A percentile compares a stretch with the other conserved stretches of the same genome.
Conservation (phyloP, 768 basidiomycete species). For the Leccinellum luteum region DNA sequence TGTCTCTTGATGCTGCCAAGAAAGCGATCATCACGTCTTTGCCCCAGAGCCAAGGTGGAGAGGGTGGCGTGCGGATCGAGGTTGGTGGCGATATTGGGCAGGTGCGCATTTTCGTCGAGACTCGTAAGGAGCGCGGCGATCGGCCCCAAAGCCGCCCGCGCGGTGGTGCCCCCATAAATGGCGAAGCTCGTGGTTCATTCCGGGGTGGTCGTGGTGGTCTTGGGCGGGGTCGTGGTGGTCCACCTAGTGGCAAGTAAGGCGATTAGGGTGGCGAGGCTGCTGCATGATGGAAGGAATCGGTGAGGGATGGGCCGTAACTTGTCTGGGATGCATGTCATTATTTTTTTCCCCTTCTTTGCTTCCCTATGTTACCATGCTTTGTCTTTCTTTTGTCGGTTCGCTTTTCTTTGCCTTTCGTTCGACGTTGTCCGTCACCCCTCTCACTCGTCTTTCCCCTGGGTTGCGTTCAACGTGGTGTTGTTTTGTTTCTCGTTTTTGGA, state of each 20-base stretch:
- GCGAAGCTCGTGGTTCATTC: constrained; percentile 45
- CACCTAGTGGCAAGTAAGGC: constrained; percentile 27
- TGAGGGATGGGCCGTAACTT: constrained; percentile 1
- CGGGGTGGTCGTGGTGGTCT: constrained; percentile 45
- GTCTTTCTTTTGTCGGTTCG: constrained; percentile 4
- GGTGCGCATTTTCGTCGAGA: constrained; percentile 75
- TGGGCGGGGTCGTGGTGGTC: constrained; percentile 41
- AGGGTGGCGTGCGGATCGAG: constrained; percentile 83
- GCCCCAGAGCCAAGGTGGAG: constrained; percentile 68
- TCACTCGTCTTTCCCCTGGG: constrained; percentile 11
- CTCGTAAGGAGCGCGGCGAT: constrained; percentile 89
- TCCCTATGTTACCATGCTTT: constrained; percentile 15
- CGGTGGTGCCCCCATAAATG: constrained; percentile 56
- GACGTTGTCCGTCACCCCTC: constrained; percentile 15
- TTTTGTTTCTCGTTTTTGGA: constrained; percentile 11
- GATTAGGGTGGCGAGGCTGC: constrained; percentile 1
- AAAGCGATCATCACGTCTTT: constrained; percentile 80
- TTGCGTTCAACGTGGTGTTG: constrained; percentile 10
- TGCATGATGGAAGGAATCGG: not conserved
- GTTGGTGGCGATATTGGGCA: constrained; percentile 51
- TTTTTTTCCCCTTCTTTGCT: constrained; percentile 5
- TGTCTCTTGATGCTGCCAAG: constrained; percentile 70
- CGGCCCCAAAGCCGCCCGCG: constrained; percentile 61
- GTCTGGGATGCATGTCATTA: constrained; percentile 10
- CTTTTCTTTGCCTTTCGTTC: constrained; percentile 2